Conservation (phyloP, 2,329 filamentous ascomycete genomes). For the Hymenoscyphus occultus region DNA sequence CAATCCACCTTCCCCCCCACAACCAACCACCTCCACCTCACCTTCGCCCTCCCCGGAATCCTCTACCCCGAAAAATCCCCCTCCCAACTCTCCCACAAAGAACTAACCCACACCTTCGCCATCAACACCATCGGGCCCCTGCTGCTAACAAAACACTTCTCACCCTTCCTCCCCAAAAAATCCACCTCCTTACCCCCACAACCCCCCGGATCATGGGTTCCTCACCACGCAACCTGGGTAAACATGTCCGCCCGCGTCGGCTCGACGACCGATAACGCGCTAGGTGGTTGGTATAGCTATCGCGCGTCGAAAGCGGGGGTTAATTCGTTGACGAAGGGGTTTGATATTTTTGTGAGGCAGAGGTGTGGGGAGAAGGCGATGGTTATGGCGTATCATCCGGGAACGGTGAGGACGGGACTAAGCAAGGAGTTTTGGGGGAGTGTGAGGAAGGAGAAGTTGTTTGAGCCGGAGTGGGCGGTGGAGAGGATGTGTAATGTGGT, state of each 20-base stretch:
- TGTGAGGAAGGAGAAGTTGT: slow-evolving; percentile 53
- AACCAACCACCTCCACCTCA: slow-evolving; percentile 62
- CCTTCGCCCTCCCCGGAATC: slow-evolving; percentile 68
- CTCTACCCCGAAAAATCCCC: slow-evolving; percentile 72
- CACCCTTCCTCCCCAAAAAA: slow-evolving; percentile 63
- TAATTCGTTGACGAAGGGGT: slow-evolving; percentile 66
- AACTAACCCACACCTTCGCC: slow-evolving; percentile 65
- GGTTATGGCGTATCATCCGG: slow-evolving; percentile 71
- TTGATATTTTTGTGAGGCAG: slow-evolving; percentile 63
- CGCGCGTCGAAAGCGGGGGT: slow-evolving; percentile 73
- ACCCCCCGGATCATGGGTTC: neutral
- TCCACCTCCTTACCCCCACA: slow-evolving; percentile 23
- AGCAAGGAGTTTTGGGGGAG: slow-evolving; percentile 69
- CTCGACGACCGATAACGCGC: slow-evolving; percentile 65
- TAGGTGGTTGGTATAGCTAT: slow-evolving; percentile 82
- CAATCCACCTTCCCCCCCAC: slow-evolving; percentile 49
- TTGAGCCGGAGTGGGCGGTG: slow-evolving; percentile 64
- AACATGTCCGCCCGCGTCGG: slow-evolving; percentile 78
- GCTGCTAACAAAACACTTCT: slow-evolving; percentile 74
- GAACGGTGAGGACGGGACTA: slow-evolving; percentile 74
- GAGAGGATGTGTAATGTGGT: slow-evolving; percentile 58
- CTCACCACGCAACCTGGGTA: slow-evolving; percentile 59
- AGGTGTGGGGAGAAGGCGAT: slow-evolving; percentile 60
- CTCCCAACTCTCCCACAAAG: slow-evolving; percentile 57
- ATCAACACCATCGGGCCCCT: slow-evolving; percentile 74